Percentiles rank a stretch among this genome's conserved stretches.
Evolutionary conservation across 192 early-diverging fungal species (phyloP).

Genomic region (Dimargaris xerosporica): DNA sequence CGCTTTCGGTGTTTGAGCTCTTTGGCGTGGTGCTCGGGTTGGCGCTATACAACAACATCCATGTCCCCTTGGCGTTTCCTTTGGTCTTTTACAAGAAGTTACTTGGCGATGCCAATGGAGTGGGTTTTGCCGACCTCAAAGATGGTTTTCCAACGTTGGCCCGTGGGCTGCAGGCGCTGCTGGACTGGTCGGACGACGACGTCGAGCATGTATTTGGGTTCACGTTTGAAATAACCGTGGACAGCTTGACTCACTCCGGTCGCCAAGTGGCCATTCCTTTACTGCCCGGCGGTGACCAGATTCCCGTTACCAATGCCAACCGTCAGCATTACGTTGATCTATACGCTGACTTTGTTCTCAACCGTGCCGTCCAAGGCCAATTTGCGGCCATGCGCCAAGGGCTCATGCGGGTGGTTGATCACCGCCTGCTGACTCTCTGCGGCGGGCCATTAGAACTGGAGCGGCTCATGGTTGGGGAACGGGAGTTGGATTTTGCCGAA

Average conservation of each 20-base stretch:
- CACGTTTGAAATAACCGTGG: constrained; percentile 71
- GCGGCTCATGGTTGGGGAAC: constrained; percentile 46
- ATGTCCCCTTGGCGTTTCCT: constrained; percentile 57
- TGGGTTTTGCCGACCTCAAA: constrained; percentile 28
- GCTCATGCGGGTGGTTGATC: constrained; percentile 41
- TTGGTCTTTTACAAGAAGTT: constrained; percentile 59
- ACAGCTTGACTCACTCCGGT: constrained; percentile 22
- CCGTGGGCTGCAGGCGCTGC: constrained; percentile 58
- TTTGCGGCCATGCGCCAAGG: constrained; percentile 66
- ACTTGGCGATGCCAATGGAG: constrained; percentile 24
- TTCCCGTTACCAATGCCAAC: constrained; percentile 67
- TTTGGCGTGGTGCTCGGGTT: constrained; percentile 81
- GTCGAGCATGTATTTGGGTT: constrained; percentile 56
- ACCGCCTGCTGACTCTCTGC: constrained; percentile 14
- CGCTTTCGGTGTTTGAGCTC: constrained; percentile 50
- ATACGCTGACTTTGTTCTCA: constrained; percentile 52
- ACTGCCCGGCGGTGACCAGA: constrained; percentile 37
- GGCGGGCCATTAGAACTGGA: constrained; percentile 56
- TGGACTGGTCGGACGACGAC: constrained; percentile 61
- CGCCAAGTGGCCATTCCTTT: constrained; percentile 39
- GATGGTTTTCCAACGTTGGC: constrained; percentile 36
- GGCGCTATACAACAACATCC: constrained; percentile 79
- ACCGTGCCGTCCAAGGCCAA: constrained; percentile 37
- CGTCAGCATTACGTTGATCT: constrained; percentile 51
- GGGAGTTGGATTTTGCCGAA: constrained; percentile 46